Percentiles rank a stretch among this genome's conserved stretches.
These are phyloP conservation scores for Trametes sp. DNA, from an alignment of 1,284 basidiomycete species.

Conservation along the genomic window DNA sequence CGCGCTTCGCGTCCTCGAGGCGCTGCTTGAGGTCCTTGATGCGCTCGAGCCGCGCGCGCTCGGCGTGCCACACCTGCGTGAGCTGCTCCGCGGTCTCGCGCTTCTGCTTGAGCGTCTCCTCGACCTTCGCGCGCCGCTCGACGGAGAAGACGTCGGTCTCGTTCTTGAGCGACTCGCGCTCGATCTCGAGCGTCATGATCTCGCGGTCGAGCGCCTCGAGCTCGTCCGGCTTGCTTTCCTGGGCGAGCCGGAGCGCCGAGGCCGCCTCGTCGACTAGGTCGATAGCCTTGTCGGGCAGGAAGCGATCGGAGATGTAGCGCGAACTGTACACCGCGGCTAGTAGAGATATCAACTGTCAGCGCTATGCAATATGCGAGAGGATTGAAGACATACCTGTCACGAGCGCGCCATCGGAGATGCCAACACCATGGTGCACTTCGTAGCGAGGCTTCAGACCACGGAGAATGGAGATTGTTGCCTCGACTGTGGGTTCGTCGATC, in stretches of 20 bases:
- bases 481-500: slow-evolving; percentile 89
- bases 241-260: slow-evolving; percentile 86
- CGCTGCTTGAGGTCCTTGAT: slow-evolving; percentile 83
- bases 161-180: slow-evolving; percentile 89
- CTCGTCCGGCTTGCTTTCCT: slow-evolving; percentile 90
- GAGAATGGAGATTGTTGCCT: slow-evolving; percentile 88
- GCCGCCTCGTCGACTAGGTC: slow-evolving; percentile 93
- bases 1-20: slow-evolving; percentile 86
- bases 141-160: slow-evolving; percentile 86
- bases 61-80: slow-evolving; percentile 79
- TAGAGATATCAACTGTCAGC: not conserved
- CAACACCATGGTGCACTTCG: slow-evolving; percentile 92
- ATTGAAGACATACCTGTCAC: slow-evolving; percentile 67
- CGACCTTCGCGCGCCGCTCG: slow-evolving; percentile 74
- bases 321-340: slow-evolving; percentile 83
- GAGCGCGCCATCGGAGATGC: slow-evolving; percentile 87
- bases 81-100: slow-evolving; percentile 69
- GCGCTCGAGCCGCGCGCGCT: slow-evolving; percentile 77
- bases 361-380: not conserved
- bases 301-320: slow-evolving; percentile 87
- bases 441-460: slow-evolving; percentile 87
- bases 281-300: slow-evolving; percentile 90
- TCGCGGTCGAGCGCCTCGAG: slow-evolving; percentile 86
- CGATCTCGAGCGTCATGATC: slow-evolving; percentile 89
- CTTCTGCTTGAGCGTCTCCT: slow-evolving; percentile 66